Evolutionary conservation across 805 yeast species (phyloP).

Genomic region (Lipomyces spencermartinsiae): DNA sequence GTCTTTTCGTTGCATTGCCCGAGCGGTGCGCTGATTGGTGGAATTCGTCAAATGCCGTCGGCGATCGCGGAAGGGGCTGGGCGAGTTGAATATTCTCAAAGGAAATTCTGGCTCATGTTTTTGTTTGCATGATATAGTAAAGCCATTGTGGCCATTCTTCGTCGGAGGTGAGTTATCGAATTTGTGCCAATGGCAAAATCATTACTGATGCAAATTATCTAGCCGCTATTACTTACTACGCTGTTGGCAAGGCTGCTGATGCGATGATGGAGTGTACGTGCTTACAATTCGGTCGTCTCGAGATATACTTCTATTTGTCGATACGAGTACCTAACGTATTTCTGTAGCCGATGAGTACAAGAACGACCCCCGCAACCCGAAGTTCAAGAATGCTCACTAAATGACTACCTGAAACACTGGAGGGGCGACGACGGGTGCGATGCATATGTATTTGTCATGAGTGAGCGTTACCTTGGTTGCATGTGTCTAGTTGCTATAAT

Average conservation of each 20-base stretch:
- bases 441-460: not conserved
- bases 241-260: conserved; percentile 70
- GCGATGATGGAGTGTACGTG: conserved; percentile 65
- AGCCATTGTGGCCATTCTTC: conserved; percentile 88
- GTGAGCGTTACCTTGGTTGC: not conserved
- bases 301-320: not conserved
- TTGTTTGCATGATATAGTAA: conserved; percentile 47
- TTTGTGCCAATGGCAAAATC: not conserved
- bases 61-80: not conserved
- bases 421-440: not conserved
- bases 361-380: conserved; percentile 95
- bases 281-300: not conserved
- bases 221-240: conserved; percentile 66
- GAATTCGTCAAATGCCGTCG: not conserved
- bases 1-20: not conserved
- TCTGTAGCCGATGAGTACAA: conserved; percentile 65
- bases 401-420: not conserved
- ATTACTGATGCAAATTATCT: not conserved
- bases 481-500: too few species aligned
- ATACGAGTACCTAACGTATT: not conserved
- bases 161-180: conserved; percentile 68
- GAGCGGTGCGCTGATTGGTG: conserved; percentile 24
- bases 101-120: not conserved
- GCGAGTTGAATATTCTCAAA: not conserved
- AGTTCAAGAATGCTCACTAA: conserved; percentile 53